Conservation (phyloP, 257 asterid genomes). For the Fraxinus quadrangulata region DNA sequence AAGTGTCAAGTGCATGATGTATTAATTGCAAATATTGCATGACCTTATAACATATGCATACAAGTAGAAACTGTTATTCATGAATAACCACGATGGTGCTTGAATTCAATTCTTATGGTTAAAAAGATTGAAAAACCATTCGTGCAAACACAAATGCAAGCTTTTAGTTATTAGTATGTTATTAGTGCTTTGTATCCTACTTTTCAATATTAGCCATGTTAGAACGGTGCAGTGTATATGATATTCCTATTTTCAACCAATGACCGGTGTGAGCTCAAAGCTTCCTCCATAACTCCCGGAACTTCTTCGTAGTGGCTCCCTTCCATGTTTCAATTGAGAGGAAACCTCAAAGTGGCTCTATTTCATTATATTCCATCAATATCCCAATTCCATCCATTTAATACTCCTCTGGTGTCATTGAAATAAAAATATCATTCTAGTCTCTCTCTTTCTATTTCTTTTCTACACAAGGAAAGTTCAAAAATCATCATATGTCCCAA, state of each 20-base stretch:
- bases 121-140: neutral
- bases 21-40: neutral
- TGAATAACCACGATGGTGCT: neutral
- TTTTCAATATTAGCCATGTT: neutral
- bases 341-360: neutral
- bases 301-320: neutral
- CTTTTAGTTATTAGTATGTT: neutral
- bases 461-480: neutral
- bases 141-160: neutral
- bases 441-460: neutral
- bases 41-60: neutral
- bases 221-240: neutral
- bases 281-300: neutral
- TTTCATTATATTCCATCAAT: too few species aligned
- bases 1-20: neutral
- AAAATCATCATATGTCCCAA: neutral
- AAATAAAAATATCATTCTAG: too few species aligned
- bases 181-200: neutral
- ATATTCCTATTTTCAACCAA: neutral
- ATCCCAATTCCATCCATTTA: too few species aligned
- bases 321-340: neutral
- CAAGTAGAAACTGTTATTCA: neutral
- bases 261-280: neutral
- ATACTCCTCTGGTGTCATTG: neutral
- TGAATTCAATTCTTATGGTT: neutral